Conservation (phyloP, 202 grass and related monocot genomes). For the Alloteropsis angusta region DNA sequence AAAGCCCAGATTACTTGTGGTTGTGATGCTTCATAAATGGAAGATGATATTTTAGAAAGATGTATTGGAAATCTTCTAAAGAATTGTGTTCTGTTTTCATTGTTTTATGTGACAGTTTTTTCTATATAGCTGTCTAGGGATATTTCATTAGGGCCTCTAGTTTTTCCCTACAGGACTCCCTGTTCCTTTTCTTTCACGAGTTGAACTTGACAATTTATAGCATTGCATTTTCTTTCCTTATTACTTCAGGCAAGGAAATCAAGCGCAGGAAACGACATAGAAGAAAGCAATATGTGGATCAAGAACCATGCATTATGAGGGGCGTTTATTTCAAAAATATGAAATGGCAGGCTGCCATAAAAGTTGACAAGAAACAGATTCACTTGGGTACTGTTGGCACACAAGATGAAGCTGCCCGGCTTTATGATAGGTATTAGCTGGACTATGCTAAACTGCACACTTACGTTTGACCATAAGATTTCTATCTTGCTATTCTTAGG, state of each 20-base stretch:
- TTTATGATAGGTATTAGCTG: slow-evolving; percentile 91
- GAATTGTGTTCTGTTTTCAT: background rate
- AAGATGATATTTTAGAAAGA: slow-evolving; percentile 2
- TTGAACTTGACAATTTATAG: background rate
- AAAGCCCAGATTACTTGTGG: background rate
- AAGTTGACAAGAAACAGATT: slow-evolving; percentile 99
- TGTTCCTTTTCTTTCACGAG: background rate
- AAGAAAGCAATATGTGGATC: slow-evolving; percentile 94
- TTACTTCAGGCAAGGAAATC: slow-evolving; percentile 74
- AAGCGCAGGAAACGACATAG: slow-evolving; percentile 83
- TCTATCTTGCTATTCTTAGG: background rate
- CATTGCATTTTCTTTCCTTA: slow-evolving; percentile 10
- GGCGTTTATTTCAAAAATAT: slow-evolving; percentile 98
- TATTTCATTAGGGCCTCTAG: background rate
- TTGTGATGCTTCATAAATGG: background rate
- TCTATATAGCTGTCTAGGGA: slow-evolving; percentile 7
- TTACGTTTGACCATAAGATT: background rate
- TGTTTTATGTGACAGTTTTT: background rate
- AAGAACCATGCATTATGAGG: slow-evolving; percentile 91
- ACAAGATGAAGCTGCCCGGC: slow-evolving; percentile 81
- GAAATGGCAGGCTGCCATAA: slow-evolving; percentile 99
- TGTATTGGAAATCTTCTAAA: background rate
- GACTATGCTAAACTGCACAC: background rate
- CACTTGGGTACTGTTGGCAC: slow-evolving; percentile 96
- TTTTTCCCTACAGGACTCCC: background rate